These are phyloP conservation scores for Aspergillus coremiiformis DNA, from an alignment of 495 filamentous ascomycete genomes.

Conservation along the genomic window DNA sequence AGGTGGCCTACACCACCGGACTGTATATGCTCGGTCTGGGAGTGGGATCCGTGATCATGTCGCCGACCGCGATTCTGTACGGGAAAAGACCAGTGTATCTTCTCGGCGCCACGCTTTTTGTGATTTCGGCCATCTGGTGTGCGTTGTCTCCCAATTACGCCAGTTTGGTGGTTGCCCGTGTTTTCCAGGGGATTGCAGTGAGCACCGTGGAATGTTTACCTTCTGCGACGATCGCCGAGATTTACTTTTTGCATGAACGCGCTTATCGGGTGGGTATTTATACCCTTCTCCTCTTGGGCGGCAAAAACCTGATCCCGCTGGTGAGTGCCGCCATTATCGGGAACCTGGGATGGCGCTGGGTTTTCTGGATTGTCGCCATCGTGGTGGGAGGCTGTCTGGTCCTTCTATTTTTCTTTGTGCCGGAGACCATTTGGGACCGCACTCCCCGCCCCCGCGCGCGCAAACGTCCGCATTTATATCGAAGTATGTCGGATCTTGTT, in stretches of 20 bases:
- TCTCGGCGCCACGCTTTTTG: slow-evolving; percentile 64
- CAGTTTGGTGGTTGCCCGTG: slow-evolving; percentile 72
- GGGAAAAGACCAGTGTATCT: slow-evolving; percentile 94
- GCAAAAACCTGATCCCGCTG: slow-evolving; percentile 87
- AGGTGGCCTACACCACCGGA: slow-evolving; percentile 84
- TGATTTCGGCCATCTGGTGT: slow-evolving; percentile 78
- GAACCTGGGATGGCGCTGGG: slow-evolving; percentile 79
- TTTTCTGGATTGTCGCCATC: slow-evolving; percentile 86
- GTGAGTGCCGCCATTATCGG: slow-evolving; percentile 83
- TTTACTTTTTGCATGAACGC: slow-evolving; percentile 91
- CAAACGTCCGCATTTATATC: slow-evolving; percentile 28
- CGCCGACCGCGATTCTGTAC: slow-evolving; percentile 84
- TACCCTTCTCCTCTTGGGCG: slow-evolving; percentile 78
- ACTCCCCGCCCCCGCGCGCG: slow-evolving; percentile 54
- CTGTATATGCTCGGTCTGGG: slow-evolving; percentile 95
- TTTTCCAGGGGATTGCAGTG: slow-evolving; percentile 82
- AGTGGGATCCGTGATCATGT: slow-evolving; percentile 72
- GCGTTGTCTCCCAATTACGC: slow-evolving; percentile 71
- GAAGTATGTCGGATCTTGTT: slow-evolving; percentile 38
- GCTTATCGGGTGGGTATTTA: slow-evolving; percentile 96
- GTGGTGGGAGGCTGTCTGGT: slow-evolving; percentile 67
- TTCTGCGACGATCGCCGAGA: slow-evolving; percentile 91
- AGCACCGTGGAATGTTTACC: slow-evolving; percentile 92
- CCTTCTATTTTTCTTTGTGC: slow-evolving; percentile 83
- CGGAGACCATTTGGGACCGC: slow-evolving; percentile 95